Conservation (phyloP, 2,329 filamentous ascomycete genomes). For the Coniochaeta prunicola region DNA sequence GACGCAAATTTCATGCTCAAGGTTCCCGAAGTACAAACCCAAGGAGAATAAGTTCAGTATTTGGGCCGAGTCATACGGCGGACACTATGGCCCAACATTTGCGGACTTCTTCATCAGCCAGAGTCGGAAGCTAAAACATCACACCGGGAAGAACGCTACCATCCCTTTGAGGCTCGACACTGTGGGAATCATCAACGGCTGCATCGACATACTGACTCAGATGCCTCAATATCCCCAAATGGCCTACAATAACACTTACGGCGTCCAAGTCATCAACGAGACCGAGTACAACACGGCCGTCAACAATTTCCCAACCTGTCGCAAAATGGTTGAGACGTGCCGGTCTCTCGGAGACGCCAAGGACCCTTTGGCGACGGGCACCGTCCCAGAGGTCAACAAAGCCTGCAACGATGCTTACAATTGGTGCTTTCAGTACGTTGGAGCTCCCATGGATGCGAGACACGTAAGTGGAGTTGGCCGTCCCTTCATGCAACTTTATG, state of each 20-base stretch:
- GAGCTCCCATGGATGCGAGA: neutral
- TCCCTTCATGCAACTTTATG: neutral
- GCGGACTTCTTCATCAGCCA: slow-evolving; percentile 48
- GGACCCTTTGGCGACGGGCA: slow-evolving; percentile 10
- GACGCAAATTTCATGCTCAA: slow-evolving; percentile 38
- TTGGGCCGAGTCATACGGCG: slow-evolving; percentile 48
- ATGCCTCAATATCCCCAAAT: slow-evolving; percentile 35
- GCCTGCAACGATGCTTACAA: slow-evolving; percentile 9
- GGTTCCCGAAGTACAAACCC: slow-evolving; percentile 50
- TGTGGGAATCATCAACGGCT: slow-evolving; percentile 50
- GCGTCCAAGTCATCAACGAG: slow-evolving; percentile 16
- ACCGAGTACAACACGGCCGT: slow-evolving; percentile 10
- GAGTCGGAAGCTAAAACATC: slow-evolving; percentile 38
- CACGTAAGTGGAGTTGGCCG: slow-evolving; percentile 2
- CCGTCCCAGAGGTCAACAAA: slow-evolving; percentile 11
- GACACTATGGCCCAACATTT: slow-evolving; percentile 52
- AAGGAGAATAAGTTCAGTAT: slow-evolving; percentile 46
- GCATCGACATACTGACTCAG: slow-evolving; percentile 39
- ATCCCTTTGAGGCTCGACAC: slow-evolving; percentile 38
- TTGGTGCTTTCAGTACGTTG: slow-evolving; percentile 10
- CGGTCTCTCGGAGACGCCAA: slow-evolving; percentile 4
- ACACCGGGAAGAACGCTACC: slow-evolving; percentile 26
- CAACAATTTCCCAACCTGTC: slow-evolving; percentile 9
- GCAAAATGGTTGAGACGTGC: slow-evolving; percentile 7
- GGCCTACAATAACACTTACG: slow-evolving; percentile 35